Evolutionary conservation across 2,329 filamentous ascomycete genomes (phyloP).

Genomic region (Aspergillus luchuensis): DNA sequence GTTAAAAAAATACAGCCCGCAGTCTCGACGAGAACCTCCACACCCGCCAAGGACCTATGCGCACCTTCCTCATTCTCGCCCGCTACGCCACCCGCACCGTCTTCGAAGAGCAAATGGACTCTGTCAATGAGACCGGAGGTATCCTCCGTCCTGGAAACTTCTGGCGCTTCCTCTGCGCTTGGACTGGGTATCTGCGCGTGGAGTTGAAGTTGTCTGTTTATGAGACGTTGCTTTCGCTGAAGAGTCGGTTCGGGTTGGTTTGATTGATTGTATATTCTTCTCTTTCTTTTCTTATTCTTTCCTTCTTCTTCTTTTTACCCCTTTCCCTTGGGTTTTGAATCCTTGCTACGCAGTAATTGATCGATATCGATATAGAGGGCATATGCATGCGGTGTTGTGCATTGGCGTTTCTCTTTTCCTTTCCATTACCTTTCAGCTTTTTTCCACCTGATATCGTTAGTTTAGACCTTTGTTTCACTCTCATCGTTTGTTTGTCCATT

Average conservation of each 20-base stretch:
- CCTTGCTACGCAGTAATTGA: not conserved
- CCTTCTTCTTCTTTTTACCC: not conserved
- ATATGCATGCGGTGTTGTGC: not conserved
- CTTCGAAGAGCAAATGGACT: conserved; percentile 62
- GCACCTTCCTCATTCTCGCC: conserved; percentile 66
- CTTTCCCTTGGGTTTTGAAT: not conserved
- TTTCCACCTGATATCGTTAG: too few relatives aligned
- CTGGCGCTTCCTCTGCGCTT: conserved; percentile 53
- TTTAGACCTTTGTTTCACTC: too few relatives aligned
- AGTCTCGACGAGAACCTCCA: conserved; percentile 81
- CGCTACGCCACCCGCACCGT: conserved; percentile 64
- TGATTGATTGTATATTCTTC: not conserved
- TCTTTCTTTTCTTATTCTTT: conserved; percentile 1
- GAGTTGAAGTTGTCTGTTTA: conserved; percentile 62
- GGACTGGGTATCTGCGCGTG: conserved; percentile 56
- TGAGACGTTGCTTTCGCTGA: conserved; percentile 57
- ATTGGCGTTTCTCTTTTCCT: not conserved
- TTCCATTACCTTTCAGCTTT: not conserved
- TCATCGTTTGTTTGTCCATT: too few relatives aligned
- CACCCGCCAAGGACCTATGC: conserved; percentile 59
- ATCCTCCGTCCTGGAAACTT: conserved; percentile 57
- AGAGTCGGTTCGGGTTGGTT: conserved; percentile 52
- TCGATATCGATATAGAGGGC: not conserved
- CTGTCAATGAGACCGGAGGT: conserved; percentile 50
- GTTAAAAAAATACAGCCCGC: conserved; percentile 55